Conservation (phyloP, 768 basidiomycete species). For the Tylopilus subfusipes region DNA sequence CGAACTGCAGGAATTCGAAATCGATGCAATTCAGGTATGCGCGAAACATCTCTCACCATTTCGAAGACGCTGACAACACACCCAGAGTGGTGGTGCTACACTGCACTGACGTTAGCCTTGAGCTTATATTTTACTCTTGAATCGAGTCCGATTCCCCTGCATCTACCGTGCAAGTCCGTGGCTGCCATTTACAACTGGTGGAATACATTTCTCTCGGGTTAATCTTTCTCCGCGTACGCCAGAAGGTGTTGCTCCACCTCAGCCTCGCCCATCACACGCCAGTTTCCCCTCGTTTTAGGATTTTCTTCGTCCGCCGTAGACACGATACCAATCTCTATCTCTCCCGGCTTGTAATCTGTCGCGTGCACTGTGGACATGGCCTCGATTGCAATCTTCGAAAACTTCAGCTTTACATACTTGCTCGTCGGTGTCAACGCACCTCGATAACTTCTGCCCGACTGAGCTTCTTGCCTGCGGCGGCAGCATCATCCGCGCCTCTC, state of each 20-base stretch:
- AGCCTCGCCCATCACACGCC: conserved; percentile 73
- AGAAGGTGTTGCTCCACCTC: conserved; percentile 79
- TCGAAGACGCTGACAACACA: not conserved
- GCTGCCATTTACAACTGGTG: not conserved
- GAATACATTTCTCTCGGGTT: conserved; percentile 21
- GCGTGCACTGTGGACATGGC: conserved; percentile 91
- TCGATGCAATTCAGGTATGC: conserved; percentile 63
- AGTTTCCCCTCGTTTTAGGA: conserved; percentile 65
- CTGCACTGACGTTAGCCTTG: conserved; percentile 28
- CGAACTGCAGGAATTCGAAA: conserved; percentile 57
- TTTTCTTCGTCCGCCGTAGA: conserved; percentile 73
- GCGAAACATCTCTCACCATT: not conserved
- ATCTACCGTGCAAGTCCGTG: not conserved
- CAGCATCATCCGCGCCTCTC: conserved; percentile 73
- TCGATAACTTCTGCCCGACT: conserved; percentile 83
- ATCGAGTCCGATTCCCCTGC: not conserved
- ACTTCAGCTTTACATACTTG: not conserved
- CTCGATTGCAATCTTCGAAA: conserved; percentile 81
- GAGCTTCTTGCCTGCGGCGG: conserved; percentile 69
- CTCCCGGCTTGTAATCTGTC: conserved; percentile 92
- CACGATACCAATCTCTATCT: conserved; percentile 95
- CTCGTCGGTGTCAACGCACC: conserved; percentile 43
- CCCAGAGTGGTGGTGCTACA: conserved; percentile 65
- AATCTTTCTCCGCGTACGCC: conserved; percentile 90
- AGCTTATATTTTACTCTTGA: not conserved